phyloP scores from a whole-genome alignment of 371 early-diverging fungal species.

The Mucor sp. region DNA sequence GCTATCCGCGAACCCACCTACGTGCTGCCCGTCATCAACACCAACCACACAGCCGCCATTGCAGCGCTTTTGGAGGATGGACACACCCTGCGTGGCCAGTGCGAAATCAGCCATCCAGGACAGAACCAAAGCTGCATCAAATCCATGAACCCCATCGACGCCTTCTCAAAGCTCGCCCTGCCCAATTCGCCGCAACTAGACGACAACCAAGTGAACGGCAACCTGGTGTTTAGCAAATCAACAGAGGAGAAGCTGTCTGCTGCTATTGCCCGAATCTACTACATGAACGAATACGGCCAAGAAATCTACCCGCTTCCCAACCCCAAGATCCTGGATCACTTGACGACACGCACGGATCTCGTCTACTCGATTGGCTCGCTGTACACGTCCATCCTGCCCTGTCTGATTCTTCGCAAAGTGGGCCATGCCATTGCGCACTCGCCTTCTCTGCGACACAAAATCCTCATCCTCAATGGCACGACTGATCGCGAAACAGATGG shows the following conservation, averaged over 20 bases:
- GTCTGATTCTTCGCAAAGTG: slow-evolving; percentile 67
- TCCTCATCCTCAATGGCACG: slow-evolving; percentile 71
- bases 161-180: slow-evolving; percentile 43
- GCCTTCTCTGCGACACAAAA: slow-evolving; percentile 54
- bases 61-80: slow-evolving; percentile 67
- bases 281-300: slow-evolving; percentile 71
- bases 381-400: slow-evolving; percentile 76
- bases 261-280: slow-evolving; percentile 67
- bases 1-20: slow-evolving; percentile 61
- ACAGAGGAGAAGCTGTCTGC: slow-evolving; percentile 48
- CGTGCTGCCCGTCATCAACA: slow-evolving; percentile 67
- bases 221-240: slow-evolving; percentile 57
- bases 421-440: slow-evolving; percentile 66
- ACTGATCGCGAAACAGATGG: slow-evolving; percentile 71
- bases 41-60: slow-evolving; percentile 63
- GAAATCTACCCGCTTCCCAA: slow-evolving; percentile 72
- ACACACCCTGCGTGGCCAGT: slow-evolving; percentile 61
- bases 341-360: slow-evolving; percentile 55
- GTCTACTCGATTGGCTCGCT: slow-evolving; percentile 75
- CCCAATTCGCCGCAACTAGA: slow-evolving; percentile 26
- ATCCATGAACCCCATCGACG: slow-evolving; percentile 47
- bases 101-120: slow-evolving; percentile 71
- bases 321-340: slow-evolving; percentile 55
- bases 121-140: slow-evolving; percentile 9
- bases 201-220: slow-evolving; percentile 24